Evolutionary conservation across 2,329 filamentous ascomycete species (phyloP).

Genomic region (Fusarium dimerum): DNA sequence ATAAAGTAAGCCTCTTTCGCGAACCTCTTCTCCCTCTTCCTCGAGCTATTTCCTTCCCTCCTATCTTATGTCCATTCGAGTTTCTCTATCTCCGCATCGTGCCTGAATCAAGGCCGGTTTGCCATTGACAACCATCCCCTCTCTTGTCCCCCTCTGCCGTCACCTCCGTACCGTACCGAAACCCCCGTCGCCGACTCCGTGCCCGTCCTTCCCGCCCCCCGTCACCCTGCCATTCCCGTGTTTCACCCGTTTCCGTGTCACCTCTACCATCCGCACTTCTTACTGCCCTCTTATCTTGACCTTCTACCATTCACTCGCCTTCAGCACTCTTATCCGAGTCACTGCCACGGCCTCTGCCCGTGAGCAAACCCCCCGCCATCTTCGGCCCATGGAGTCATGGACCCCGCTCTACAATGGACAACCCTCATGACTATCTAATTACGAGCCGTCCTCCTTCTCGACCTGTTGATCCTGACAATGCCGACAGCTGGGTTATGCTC

Average conservation of each 20-base stretch:
- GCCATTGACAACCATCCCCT: not conserved
- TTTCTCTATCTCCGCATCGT: not conserved
- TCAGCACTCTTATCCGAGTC: not conserved
- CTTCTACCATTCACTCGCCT: conserved; percentile 5
- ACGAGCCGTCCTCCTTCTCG: conserved; percentile 35
- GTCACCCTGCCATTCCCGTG: not conserved
- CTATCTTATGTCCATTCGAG: conserved; percentile 13
- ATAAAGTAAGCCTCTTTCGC: conserved; percentile 52
- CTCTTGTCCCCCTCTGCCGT: not conserved
- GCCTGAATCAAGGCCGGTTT: not conserved
- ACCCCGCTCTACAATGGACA: conserved; percentile 40
- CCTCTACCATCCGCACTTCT: conserved; percentile 1
- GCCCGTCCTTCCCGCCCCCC: not conserved
- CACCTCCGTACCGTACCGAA: not conserved
- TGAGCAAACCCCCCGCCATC: conserved; percentile 27
- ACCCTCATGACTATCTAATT: conserved; percentile 44
- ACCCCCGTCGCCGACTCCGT: not conserved
- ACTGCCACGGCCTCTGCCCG: conserved; percentile 18
- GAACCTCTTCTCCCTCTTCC: conserved; percentile 26
- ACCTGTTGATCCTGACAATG: conserved; percentile 53
- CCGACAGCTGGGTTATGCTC: conserved; percentile 85
- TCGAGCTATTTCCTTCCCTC: conserved; percentile 20
- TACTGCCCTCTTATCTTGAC: conserved; percentile 3
- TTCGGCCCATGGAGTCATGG: conserved; percentile 37
- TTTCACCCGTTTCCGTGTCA: conserved; percentile 3